Base-by-base conservation (phyloP, 73 alveolate species). In the Uronychia binucleata region DNA sequence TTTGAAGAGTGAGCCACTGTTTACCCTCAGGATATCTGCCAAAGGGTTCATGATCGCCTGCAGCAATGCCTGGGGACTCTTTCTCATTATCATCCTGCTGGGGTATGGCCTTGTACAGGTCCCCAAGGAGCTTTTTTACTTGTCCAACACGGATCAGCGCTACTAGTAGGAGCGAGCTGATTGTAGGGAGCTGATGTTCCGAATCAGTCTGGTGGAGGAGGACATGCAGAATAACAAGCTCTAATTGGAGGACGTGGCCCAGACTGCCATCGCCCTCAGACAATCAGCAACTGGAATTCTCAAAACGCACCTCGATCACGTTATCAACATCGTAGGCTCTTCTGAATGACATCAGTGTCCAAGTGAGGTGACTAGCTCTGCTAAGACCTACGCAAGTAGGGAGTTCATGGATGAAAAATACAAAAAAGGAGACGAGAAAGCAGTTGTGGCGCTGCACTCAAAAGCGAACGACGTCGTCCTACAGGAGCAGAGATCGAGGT, bases 41-140 rank as follows among this genome's bases (percentile, higher is more conserved):
- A 11, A 34, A 30, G 84, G 84, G 8, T 77, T 77, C 75, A 25
- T 77, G 26, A 77, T 77, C 26, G 31, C 34, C 75, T 77, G 82
- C 1, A 30, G 82, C 27, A 88, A 88, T 77, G 89, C 94, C 1
- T 88, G 89, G 90, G 94, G 94, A 35, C 88, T 88, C 5, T 29
- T 88, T n/a, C 81, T 75, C 33, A 88, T 88, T 19, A 78, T 88
- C 57, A 77, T 88, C 25, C 60, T 83, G 32, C 85, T 88, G 79
- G 90, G 94, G 28, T 88, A 82, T 83, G 91, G 94, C 0, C 28
- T 83, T 26, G 88, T 88, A 14, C 58, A 82, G 1, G 91, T 88
- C 1, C 94, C 94, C 0, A 59, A 82, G 57, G 1, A 81, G 8
- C 83, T 33, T 32, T 81, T 14, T 46, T 46, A 11, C 67, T 11